Conservation (phyloP, 805 yeast genomes). For the Lipomyces oligophaga region DNA sequence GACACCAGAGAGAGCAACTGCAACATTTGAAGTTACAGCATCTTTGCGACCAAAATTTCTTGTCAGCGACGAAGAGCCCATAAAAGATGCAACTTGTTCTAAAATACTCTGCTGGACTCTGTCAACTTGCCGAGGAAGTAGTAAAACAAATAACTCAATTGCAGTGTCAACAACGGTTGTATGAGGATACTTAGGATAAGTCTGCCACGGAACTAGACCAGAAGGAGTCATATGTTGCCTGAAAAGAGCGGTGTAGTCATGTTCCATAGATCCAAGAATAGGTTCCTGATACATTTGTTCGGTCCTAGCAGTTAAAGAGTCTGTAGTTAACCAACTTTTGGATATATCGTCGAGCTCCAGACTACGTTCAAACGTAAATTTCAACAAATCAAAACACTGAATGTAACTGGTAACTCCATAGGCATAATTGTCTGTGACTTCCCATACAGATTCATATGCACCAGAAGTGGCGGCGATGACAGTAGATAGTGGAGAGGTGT, state of each 20-base stretch:
- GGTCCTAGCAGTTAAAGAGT: conserved; percentile 19
- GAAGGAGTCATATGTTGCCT: conserved; percentile 9
- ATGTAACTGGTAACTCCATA: conserved; percentile 46
- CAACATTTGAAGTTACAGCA: conserved; percentile 58
- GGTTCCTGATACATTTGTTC: conserved; percentile 31
- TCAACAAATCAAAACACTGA: conserved; percentile 34
- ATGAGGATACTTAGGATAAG: conserved; percentile 33
- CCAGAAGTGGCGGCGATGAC: conserved; percentile 35
- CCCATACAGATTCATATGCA: conserved; percentile 37
- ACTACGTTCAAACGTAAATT: conserved; percentile 33
- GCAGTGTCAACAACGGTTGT: conserved; percentile 69
- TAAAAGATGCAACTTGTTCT: conserved; percentile 64
- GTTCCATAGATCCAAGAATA: conserved; percentile 31
- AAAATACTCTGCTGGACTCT: conserved; percentile 85
- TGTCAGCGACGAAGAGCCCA: conserved; percentile 41
- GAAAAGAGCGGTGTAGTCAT: conserved; percentile 29
- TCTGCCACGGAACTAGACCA: conserved; percentile 23
- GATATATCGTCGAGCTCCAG: conserved; percentile 8
- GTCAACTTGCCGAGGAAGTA: conserved; percentile 66
- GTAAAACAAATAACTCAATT: conserved; percentile 65
- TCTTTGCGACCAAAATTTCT: conserved; percentile 39
- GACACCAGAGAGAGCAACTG: conserved; percentile 60
- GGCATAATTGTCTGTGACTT: conserved; percentile 40
- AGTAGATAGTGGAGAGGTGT: conserved; percentile 31
- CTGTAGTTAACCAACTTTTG: conserved; percentile 33